Conservation (phyloP, 192 early-diverging fungal genomes). For the Coemansia brasiliensis region DNA sequence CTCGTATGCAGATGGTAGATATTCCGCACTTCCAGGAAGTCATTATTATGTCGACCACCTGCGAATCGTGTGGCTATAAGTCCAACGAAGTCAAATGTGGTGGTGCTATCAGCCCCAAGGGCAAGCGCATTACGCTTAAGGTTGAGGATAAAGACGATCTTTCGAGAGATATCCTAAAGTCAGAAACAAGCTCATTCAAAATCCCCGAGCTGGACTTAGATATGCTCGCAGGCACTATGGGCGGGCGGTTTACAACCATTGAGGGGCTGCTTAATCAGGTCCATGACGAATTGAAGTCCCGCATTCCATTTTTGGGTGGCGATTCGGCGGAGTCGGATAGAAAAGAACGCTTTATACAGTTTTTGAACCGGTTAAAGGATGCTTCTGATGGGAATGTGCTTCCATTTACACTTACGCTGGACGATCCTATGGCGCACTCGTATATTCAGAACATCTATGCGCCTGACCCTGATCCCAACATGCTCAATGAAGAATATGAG, state of each 20-base stretch:
- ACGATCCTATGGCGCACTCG: constrained; percentile 91
- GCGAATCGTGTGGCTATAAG: constrained; percentile 92
- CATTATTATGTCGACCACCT: constrained; percentile 91
- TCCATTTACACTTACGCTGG: constrained; percentile 74
- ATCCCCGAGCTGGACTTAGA: constrained; percentile 91
- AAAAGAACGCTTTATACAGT: constrained; percentile 60
- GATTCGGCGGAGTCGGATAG: constrained; percentile 64
- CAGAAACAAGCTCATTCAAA: constrained; percentile 86
- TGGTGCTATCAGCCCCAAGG: constrained; percentile 76
- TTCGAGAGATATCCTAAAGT: constrained; percentile 90
- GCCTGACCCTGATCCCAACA: constrained; percentile 93
- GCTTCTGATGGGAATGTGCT: constrained; percentile 62
- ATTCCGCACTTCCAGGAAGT: constrained; percentile 97
- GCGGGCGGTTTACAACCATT: constrained; percentile 93
- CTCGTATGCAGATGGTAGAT: constrained; percentile 87
- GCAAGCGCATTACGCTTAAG: constrained; percentile 78
- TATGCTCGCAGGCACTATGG: constrained; percentile 83
- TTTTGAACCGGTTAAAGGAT: constrained; percentile 69
- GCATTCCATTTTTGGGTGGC: constrained; percentile 68
- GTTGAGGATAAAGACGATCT: constrained; percentile 86
- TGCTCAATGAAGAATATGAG: constrained; percentile 82
- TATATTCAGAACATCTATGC: constrained; percentile 92
- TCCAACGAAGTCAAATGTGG: constrained; percentile 96
- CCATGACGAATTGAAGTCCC: constrained; percentile 74
- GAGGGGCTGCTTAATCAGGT: constrained; percentile 90